These are phyloP conservation scores for Candida orba DNA, from an alignment of 805 yeast genomes.

Conservation along the genomic window DNA sequence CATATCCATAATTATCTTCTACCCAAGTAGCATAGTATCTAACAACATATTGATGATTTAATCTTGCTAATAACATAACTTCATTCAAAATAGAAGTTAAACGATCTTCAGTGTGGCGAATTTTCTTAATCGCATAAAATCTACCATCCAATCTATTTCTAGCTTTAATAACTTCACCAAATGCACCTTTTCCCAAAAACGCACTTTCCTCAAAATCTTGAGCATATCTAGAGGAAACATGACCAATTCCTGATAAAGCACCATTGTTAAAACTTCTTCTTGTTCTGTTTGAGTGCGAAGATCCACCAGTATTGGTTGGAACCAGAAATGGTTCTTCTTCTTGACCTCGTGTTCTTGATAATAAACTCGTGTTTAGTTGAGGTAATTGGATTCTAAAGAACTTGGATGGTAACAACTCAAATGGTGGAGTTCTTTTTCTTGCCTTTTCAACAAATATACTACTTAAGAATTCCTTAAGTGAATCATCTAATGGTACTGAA, in stretches of 20 bases:
- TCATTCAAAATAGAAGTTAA: slow-evolving; percentile 80
- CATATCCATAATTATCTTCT: slow-evolving; percentile 50
- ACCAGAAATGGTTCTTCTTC: slow-evolving; percentile 12
- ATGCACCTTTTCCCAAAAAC: slow-evolving; percentile 88
- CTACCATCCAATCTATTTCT: slow-evolving; percentile 91
- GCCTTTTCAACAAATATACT: slow-evolving; percentile 59
- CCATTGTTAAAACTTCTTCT: slow-evolving; percentile 37
- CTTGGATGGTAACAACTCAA: slow-evolving; percentile 77
- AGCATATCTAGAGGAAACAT: slow-evolving; percentile 58
- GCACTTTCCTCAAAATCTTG: slow-evolving; percentile 95
- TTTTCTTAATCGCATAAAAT: slow-evolving; percentile 89
- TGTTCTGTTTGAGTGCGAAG: slow-evolving; percentile 13
- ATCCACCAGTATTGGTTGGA: slow-evolving; percentile 24
- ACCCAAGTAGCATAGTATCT: slow-evolving; percentile 97
- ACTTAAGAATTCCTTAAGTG: slow-evolving; percentile 58
- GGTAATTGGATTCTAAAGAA: slow-evolving; percentile 73
- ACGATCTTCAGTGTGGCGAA: slow-evolving; percentile 74
- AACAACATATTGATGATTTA: slow-evolving; percentile 93
- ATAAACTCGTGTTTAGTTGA: slow-evolving; percentile 23
- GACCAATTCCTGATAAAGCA: slow-evolving; percentile 26
- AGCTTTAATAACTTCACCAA: slow-evolving; percentile 97
- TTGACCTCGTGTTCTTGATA: slow-evolving; percentile 9
- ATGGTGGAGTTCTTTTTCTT: slow-evolving; percentile 70
- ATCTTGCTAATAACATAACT: slow-evolving; percentile 83
- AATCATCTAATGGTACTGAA: slow-evolving; percentile 39